A percentile compares a stretch with the other conserved stretches of the same genome.
Evolutionary conservation across 176 grass and related monocot species (phyloP).

Genomic region (Puya raimondii): DNA sequence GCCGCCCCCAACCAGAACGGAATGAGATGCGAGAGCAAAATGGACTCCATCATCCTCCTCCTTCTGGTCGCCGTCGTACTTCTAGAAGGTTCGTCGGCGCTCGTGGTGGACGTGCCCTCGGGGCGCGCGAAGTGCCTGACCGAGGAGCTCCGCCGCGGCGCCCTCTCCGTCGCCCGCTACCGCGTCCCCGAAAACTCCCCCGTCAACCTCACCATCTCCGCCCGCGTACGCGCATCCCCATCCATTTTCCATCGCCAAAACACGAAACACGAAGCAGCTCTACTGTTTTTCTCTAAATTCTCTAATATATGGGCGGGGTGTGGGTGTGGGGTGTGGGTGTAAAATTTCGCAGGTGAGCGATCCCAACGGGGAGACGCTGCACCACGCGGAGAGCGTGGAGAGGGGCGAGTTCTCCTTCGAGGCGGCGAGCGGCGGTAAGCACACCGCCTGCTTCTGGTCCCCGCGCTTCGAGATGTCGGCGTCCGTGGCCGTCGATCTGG

Average conservation of each 20-base stretch:
- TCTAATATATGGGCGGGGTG: background rate
- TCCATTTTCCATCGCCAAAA: too few species aligned
- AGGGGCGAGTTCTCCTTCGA: conserved; percentile 36
- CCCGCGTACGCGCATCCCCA: conserved; percentile 12
- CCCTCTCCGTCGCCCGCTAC: conserved; percentile 31
- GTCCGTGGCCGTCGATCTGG: conserved; percentile 34
- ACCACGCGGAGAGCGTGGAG: conserved; percentile 27
- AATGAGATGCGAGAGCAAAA: background rate
- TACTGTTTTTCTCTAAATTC: background rate
- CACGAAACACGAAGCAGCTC: background rate
- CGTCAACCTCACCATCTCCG: conserved; percentile 17
- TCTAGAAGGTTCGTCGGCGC: conserved; percentile 12
- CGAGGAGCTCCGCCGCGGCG: conserved; percentile 31
- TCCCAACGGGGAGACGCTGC: conserved; percentile 29
- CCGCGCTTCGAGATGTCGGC: conserved; percentile 26
- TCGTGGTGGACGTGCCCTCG: conserved; percentile 44
- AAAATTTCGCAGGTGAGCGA: conserved; percentile 27
- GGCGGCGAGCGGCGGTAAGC: conserved; percentile 11
- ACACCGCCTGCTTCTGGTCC: conserved; percentile 45
- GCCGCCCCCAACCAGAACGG: background rate
- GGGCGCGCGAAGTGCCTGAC: conserved; percentile 38
- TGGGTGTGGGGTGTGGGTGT: background rate
- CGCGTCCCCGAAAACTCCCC: conserved; percentile 18
- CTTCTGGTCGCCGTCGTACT: background rate
- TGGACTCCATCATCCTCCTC: conserved; percentile 3